Evolutionary conservation across 192 early-diverging fungal species (phyloP), one percentile per base, ranked within the genome.

Genomic region (Backusella liffmaniae): DNA sequence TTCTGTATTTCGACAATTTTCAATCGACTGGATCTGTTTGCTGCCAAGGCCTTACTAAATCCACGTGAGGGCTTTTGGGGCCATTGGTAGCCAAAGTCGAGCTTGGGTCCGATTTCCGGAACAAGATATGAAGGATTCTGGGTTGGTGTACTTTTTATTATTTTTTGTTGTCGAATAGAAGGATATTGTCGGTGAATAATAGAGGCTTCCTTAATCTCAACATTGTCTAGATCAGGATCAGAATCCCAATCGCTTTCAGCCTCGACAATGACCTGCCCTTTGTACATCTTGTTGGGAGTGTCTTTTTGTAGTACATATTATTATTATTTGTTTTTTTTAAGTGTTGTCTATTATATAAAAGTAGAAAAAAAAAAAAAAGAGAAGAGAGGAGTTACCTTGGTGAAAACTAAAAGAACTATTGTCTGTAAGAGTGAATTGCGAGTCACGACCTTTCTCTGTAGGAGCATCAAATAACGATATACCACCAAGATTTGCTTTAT

Each of bases 161-260:
- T 7, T 71, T 46, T 46, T 46, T 71, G 70, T 32, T 71, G 41
- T 49, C 70, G 39, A 32, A 71, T 29, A 71, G 30, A 44, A 3
- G 73, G 73, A 10, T 51, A 30, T 21, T 30, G 42, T 18, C 71
- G 30, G 23, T 56, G 72, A 59, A 77, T 37, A 18, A 70, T 44
- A 66, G 67, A 49, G 18, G 77, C 77, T 69, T 66, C 39, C 26
- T 73, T 59, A 16, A 73, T 37, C 34, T 41, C 35, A 8, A 35
- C 77, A 35, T 34, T 51, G 9, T 78, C 77, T 1, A 78, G 26
- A 44, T 72, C 70, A 26, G 65, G 29, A 16, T 78, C 77, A 13
- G 74, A 67, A 65, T 77, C 76, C 68, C 34, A 77, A 72, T 77
- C 76, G 34, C 34, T 59, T 44, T 72, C 70, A 37, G 16, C 9